Evolutionary conservation across 805 yeast genomes (phyloP).

Genomic region (Wickerhamiella sorbophila): DNA sequence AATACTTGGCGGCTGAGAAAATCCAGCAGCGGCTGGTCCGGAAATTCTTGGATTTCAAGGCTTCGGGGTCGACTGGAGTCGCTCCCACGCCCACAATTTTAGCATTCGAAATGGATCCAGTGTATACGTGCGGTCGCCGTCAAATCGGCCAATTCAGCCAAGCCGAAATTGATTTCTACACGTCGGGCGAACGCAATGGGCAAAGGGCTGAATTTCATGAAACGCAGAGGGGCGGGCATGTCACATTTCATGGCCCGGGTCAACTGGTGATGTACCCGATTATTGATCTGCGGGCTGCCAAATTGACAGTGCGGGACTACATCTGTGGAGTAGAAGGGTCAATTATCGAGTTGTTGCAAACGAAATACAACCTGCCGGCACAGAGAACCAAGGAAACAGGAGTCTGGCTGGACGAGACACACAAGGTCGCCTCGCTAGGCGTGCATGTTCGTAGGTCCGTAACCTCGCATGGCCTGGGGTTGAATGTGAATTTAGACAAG

Average conservation of each 20-base stretch:
- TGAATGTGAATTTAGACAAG: slow-evolving; percentile 65
- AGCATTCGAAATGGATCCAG: slow-evolving; percentile 74
- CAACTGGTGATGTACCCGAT: slow-evolving; percentile 80
- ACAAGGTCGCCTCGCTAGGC: slow-evolving; percentile 81
- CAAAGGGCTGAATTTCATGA: slow-evolving; percentile 48
- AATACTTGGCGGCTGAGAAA: slow-evolving; percentile 14
- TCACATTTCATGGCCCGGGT: slow-evolving; percentile 95
- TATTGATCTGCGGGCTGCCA: slow-evolving; percentile 49
- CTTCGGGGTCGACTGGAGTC: background rate
- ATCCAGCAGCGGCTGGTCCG: slow-evolving; percentile 13
- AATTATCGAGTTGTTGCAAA: slow-evolving; percentile 34
- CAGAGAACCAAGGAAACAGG: slow-evolving; percentile 63
- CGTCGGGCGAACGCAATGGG: slow-evolving; percentile 7
- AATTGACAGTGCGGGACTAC: slow-evolving; percentile 47
- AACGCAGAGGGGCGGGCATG: slow-evolving; percentile 84
- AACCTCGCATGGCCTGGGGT: slow-evolving; percentile 79
- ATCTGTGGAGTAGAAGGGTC: slow-evolving; percentile 49
- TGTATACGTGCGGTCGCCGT: slow-evolving; percentile 85
- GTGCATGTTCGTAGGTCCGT: slow-evolving; percentile 71
- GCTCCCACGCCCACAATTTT: slow-evolving; percentile 52
- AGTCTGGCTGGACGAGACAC: slow-evolving; percentile 53
- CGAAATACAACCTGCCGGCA: slow-evolving; percentile 31
- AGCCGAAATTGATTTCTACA: slow-evolving; percentile 19
- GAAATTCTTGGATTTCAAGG: slow-evolving; percentile 14
- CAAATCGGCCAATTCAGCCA: slow-evolving; percentile 39